Base-by-base conservation (phyloP, 805 yeast species). In the Saturnispora serradocipensis region DNA sequence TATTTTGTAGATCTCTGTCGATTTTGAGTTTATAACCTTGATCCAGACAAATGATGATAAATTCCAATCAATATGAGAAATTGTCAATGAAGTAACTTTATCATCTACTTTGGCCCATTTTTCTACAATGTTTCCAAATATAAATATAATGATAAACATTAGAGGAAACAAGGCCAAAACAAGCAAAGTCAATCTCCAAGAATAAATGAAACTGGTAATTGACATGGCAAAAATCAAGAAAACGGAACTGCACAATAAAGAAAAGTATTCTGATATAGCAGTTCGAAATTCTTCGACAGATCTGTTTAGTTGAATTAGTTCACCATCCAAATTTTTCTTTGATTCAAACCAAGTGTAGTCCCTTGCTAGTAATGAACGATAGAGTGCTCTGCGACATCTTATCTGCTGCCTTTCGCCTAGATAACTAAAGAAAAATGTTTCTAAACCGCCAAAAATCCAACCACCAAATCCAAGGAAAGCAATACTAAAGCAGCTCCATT, bases 151-250 rank as follows among this genome's bases (percentile, higher is more conserved):
- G 0, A 73, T 8, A 0, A 72, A 72, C 52, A 91, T 77, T 0
- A 89, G 34, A 0, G 99, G 99, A 4, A 88, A 58, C 3, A 85
- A 74, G 1, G 88, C 82, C 53, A 91, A 60, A n/a, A 85, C 78
- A 1, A 93, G 77, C 25, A 93, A 67, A 0, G 97, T 86, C 10
- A 93, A 72, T 3, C 86, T 75, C 97, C 97, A 91, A 3, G 95
- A 86, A 54, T 81, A 82, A 54, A 76, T 75, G 62, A 93, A 76
- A 1, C 96, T 81, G 0, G 86, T 78, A 1, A 78, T 73, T 1
- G 84, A 61, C 10, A 84, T 66, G 0, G 84, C 78, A 4, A 78
- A 49, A 0, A 80, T 68, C 0, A 88, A 74, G 0, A 80, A 76
- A 1, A 72, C 40, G 8, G 80, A 74, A 56, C 82, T 82, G 11